A percentile compares a stretch with the other conserved stretches of the same genome.
Evolutionary conservation across 352 stramenopile species (phyloP).

Genomic region (Pythium angustatum): DNA sequence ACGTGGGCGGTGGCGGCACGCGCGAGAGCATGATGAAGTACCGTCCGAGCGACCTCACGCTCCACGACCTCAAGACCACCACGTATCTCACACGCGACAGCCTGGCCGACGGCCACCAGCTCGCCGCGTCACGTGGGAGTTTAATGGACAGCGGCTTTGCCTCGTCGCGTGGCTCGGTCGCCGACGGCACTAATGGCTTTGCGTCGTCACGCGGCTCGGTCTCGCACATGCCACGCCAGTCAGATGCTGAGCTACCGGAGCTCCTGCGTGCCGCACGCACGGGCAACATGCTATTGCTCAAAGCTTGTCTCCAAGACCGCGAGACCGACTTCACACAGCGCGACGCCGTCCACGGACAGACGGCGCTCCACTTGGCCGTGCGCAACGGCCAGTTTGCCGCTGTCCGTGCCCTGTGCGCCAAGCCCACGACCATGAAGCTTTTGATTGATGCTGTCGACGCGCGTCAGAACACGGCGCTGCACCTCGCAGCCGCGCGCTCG

Average conservation of each 20-base stretch:
- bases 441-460: conserved; percentile 75
- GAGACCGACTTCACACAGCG: conserved; percentile 60
- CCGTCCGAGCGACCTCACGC: conserved; percentile 63
- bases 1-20: conserved; percentile 23
- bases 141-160: conserved; percentile 1
- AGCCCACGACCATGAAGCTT: conserved; percentile 42
- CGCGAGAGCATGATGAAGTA: conserved; percentile 78
- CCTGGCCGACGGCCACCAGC: conserved; percentile 33
- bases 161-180: neutral
- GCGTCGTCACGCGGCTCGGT: conserved; percentile 13
- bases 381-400: conserved; percentile 76
- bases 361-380: conserved; percentile 77
- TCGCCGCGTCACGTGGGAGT: conserved; percentile 1
- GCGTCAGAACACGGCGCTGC: conserved; percentile 75
- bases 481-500: conserved; percentile 79
- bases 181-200: neutral
- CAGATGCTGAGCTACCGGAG: conserved; percentile 57
- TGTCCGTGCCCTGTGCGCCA: conserved; percentile 71
- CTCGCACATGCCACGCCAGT: conserved; percentile 43
- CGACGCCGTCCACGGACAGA: conserved; percentile 74
- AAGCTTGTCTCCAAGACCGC: conserved; percentile 52
- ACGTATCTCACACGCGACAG: conserved; percentile 60
- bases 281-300: conserved; percentile 64
- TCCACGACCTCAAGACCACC: conserved; percentile 42
- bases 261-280: conserved; percentile 67